Percentiles rank a stretch among this genome's conserved stretches.
Evolutionary conservation across 192 early-diverging fungal species (phyloP).

Genomic region (Coemansia sp.): DNA sequence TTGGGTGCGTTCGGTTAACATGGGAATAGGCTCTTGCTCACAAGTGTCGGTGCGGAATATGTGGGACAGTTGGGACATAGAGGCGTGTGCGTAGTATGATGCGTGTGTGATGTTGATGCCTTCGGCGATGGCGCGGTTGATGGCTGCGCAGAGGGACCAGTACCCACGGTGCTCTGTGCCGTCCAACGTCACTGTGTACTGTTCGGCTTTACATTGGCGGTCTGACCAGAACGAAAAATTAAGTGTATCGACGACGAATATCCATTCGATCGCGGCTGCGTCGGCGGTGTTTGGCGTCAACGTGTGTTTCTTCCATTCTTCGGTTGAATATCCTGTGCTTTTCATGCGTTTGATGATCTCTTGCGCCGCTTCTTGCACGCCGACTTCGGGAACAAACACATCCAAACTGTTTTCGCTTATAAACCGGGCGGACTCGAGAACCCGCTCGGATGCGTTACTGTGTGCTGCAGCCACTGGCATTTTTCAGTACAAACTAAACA

Average conservation of each 20-base stretch:
- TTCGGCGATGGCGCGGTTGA: slow-evolving; percentile 66
- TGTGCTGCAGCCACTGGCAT: slow-evolving; percentile 21
- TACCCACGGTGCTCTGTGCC: slow-evolving; percentile 70
- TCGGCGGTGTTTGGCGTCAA: slow-evolving; percentile 66
- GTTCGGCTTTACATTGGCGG: slow-evolving; percentile 43
- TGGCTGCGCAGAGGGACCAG: slow-evolving; percentile 77
- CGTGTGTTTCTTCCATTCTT: slow-evolving; percentile 62
- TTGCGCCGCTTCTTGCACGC: slow-evolving; percentile 55
- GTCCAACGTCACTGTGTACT: slow-evolving; percentile 63
- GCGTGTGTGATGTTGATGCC: slow-evolving; percentile 65
- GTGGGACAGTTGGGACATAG: slow-evolving; percentile 46
- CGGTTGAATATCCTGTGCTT: slow-evolving; percentile 58
- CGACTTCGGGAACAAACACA: slow-evolving; percentile 61
- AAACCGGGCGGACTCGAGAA: slow-evolving; percentile 40
- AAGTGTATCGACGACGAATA: slow-evolving; percentile 78
- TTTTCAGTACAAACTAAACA: neutral
- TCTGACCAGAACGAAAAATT: slow-evolving; percentile 88
- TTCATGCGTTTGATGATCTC: slow-evolving; percentile 67
- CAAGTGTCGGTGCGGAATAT: slow-evolving; percentile 66
- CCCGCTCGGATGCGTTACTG: slow-evolving; percentile 12
- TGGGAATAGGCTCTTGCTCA: slow-evolving; percentile 57
- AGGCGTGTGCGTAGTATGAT: slow-evolving; percentile 49
- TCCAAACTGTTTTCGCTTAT: slow-evolving; percentile 58
- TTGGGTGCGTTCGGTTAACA: slow-evolving; percentile 61
- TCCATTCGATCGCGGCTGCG: slow-evolving; percentile 65